Evolutionary conservation across 1,284 basidiomycete genomes (phyloP), one percentile per base, ranked within the genome.

Genomic region (Schizopora paradoxa): DNA sequence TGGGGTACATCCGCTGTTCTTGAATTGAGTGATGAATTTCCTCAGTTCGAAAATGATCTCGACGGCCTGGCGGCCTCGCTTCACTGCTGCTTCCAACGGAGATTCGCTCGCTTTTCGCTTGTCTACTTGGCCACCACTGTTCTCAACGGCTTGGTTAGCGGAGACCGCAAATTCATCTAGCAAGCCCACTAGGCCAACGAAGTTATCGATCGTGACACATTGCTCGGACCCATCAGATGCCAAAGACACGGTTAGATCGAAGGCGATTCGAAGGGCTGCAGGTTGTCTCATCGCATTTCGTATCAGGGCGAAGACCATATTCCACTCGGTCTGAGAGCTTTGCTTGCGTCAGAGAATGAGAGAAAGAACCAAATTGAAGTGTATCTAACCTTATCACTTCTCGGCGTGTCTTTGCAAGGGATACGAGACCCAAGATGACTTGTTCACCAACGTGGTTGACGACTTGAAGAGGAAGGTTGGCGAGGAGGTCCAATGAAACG

Each of bases 261-360:
- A 89, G 1, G 92, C 87, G 37, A 84, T 70, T 36, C 88, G 84
- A 22, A 88, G 83, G 2, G 93, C 92, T 63, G 91, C 89, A n/a
- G 90, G 80, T 56, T 96, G 88, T 6, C 83, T 75, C 36, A 91
- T 79, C 1, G 91, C 92, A 0, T 85, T 86, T 32, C 89, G 79
- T 55, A 99, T 77, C n/a, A 98, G 72, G 1, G 91, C 85, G 56
- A 96, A 91, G 13, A 95, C 77, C 27, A 98, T 70, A 45, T 89
- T 90, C 96, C 96, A 99, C 64, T 99, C 94, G 0, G 95, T 97
- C 56, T 88, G 85, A 2, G 91, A 93, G 49, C 80, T 87, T 51
- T 31, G 43, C 56, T 35, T 41, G 29, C 46, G 31, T 14, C 23
- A 16, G 27, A 36, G 43, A 34, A 2, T 42, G 45, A 41, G 47